phyloP scores from a whole-genome alignment of 2,329 filamentous ascomycete species.

The Colletotrichum sp. region DNA sequence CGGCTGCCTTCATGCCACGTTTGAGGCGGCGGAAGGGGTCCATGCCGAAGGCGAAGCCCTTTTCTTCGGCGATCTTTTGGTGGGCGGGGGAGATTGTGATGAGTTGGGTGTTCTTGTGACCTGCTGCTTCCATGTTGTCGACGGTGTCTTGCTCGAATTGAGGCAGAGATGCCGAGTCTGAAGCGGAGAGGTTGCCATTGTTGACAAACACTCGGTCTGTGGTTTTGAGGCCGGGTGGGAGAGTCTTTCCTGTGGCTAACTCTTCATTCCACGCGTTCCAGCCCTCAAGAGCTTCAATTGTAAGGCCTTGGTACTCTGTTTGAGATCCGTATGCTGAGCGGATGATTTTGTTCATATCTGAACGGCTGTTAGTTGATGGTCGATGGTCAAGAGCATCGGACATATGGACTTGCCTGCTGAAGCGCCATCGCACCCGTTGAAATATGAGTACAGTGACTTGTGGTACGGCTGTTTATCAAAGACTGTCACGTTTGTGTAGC shows the following conservation, averaged over 20 bases:
- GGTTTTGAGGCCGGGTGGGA: constrained; percentile 40
- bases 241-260: constrained; percentile 29
- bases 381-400: not conserved
- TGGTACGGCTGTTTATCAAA: constrained; percentile 52
- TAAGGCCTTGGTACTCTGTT: constrained; percentile 50
- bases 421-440: constrained; percentile 45
- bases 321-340: constrained; percentile 45
- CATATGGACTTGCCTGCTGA: constrained; percentile 38
- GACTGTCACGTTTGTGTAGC: constrained; percentile 51
- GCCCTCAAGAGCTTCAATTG: constrained; percentile 41
- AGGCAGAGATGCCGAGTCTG: constrained; percentile 25
- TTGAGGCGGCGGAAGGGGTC: constrained; percentile 39
- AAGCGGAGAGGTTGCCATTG: constrained; percentile 38
- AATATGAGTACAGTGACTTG: constrained; percentile 42
- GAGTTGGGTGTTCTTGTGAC: constrained; percentile 38
- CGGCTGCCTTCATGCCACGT: constrained; percentile 32
- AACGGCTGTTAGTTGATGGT: not conserved
- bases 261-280: constrained; percentile 53
- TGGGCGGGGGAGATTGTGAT: constrained; percentile 31
- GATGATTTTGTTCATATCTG: constrained; percentile 50
- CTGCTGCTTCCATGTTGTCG: constrained; percentile 37
- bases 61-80: constrained; percentile 28
- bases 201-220: constrained; percentile 41
- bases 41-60: constrained; percentile 33
- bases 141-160: constrained; percentile 41